phyloP scores from a whole-genome alignment of 2,329 filamentous ascomycete genomes.

The Cercospora sp. region DNA sequence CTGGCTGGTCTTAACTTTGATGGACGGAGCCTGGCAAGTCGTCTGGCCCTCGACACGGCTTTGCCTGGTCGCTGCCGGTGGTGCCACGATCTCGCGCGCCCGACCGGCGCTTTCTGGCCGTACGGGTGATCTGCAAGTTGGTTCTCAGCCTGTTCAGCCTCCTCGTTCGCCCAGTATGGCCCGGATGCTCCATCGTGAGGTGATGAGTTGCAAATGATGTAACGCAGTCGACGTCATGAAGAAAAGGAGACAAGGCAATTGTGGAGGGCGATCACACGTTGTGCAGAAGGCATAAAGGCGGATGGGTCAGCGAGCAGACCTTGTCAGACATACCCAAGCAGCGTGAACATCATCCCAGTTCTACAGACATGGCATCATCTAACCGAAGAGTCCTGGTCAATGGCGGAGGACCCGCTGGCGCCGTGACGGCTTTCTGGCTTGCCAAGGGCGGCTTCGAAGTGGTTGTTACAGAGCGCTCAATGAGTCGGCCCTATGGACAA shows the following conservation, averaged over 20 bases:
- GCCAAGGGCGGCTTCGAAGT: conserved; percentile 32
- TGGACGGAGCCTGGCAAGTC: not conserved
- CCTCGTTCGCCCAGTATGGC: not conserved
- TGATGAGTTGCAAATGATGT: not conserved
- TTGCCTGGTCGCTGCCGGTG: not conserved
- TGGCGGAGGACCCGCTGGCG: conserved; percentile 38
- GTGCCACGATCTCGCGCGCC: not conserved
- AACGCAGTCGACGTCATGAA: not conserved
- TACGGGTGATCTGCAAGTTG: not conserved
- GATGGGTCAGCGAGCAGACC: not conserved
- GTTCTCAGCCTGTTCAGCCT: not conserved
- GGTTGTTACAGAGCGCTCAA: conserved; percentile 23
- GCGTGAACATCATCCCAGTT: not conserved
- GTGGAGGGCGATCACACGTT: not conserved
- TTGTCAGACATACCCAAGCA: not conserved
- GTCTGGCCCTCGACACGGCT: not conserved
- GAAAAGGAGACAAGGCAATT: not conserved
- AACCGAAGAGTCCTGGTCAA: conserved; percentile 17
- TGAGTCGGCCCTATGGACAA: conserved; percentile 29
- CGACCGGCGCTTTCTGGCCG: not conserved
- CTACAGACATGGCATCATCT: conserved; percentile 9
- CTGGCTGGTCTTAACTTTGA: not conserved
- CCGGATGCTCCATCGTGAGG: not conserved
- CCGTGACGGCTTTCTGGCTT: conserved; percentile 41
- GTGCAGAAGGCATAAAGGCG: not conserved